These are phyloP conservation scores for Petunia axillaris DNA, from an alignment of 257 asterid species.

Conservation along the genomic window DNA sequence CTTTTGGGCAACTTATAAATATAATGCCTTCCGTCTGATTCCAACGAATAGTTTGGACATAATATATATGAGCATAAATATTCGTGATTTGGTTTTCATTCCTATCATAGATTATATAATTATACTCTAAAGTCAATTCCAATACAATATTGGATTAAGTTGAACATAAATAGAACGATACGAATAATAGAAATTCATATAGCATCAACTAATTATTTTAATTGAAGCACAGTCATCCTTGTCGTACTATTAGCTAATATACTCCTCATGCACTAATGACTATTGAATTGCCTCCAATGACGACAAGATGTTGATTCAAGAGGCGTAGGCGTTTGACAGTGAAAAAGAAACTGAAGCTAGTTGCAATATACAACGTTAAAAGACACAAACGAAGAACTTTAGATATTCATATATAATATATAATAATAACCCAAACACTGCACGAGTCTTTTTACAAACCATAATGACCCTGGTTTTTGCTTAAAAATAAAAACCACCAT, in stretches of 20 bases:
- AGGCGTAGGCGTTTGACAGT: background rate
- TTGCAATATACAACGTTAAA: background rate
- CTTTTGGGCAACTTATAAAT: background rate
- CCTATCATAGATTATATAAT: too few relatives aligned
- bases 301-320: background rate
- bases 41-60: background rate
- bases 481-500: slow-evolving; percentile 11
- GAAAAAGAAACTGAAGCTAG: background rate
- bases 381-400: background rate
- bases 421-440: slow-evolving; percentile 26
- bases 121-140: too few relatives aligned
- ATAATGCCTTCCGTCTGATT: background rate
- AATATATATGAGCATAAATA: too few relatives aligned
- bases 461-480: slow-evolving; percentile 23
- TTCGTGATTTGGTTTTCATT: too few relatives aligned
- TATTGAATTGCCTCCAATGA: background rate
- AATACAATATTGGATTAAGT: too few relatives aligned
- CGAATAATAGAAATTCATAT: too few relatives aligned
- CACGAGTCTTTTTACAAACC: slow-evolving; percentile 29
- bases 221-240: too few relatives aligned
- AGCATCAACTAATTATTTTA: too few relatives aligned
- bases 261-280: background rate
- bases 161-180: too few relatives aligned
- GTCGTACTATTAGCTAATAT: too few relatives aligned
- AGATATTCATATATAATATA: background rate